A percentile compares a stretch with the other conserved stretches of the same genome.
Conservation (phyloP, 805 yeast genomes). For the Starmerella roubikii region DNA sequence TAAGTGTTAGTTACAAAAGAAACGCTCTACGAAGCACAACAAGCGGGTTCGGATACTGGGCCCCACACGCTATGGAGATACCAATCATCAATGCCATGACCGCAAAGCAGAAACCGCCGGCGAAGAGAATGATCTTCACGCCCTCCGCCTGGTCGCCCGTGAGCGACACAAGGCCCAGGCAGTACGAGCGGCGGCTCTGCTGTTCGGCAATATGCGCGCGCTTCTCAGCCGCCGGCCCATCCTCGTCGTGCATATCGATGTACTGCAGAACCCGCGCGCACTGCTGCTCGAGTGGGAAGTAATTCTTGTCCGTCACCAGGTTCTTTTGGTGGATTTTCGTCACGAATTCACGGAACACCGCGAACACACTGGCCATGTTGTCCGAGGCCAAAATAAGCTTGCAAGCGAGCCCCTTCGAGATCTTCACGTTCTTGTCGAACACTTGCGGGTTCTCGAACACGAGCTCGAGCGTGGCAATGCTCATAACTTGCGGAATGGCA, state of each 20-base stretch:
- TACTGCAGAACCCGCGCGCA: constrained; percentile 84
- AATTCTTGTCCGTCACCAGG: constrained; percentile 72
- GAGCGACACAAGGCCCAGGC: constrained; percentile 1
- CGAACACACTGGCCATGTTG: constrained; percentile 59
- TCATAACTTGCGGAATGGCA: constrained; percentile 98
- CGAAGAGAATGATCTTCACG: constrained; percentile 10
- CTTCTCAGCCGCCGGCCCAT: constrained; percentile 10
- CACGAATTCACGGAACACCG: constrained; percentile 62
- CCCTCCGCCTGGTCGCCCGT: constrained; percentile 12
- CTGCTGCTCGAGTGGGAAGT: constrained; percentile 64
- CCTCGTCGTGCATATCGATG: constrained; percentile 38
- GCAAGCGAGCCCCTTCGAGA: constrained; percentile 80
- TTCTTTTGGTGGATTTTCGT: constrained; percentile 68
- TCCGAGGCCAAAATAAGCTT: constrained; percentile 58
- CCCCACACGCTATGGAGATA: constrained; percentile 15
- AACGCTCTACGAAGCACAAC: too few relatives aligned
- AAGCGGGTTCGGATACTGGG: constrained; percentile 11
- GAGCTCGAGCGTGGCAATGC: constrained; percentile 81
- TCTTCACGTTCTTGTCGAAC: constrained; percentile 61
- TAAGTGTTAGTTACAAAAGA: too few relatives aligned
- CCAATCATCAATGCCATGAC: constrained; percentile 16
- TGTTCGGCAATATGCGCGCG: constrained; percentile 2
- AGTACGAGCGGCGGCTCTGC: neutral
- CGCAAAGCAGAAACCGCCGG: constrained; percentile 2
- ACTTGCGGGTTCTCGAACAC: constrained; percentile 71